A percentile compares a stretch with the other conserved stretches of the same genome.
Conservation (phyloP, 345 rosid species). For the Bruguiera parviflora region DNA sequence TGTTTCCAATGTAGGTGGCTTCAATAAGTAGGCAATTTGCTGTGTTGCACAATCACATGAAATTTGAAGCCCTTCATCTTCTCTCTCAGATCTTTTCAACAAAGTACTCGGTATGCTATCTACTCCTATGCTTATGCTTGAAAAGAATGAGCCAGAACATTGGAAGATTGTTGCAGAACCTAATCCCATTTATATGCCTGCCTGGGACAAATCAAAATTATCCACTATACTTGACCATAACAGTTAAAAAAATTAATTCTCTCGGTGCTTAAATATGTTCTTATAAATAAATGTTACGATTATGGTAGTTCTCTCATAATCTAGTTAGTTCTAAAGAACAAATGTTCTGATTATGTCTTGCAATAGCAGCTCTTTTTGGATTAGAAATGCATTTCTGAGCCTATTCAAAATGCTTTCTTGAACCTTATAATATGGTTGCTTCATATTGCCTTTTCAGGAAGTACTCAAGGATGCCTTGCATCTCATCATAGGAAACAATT, state of each 20-base stretch:
- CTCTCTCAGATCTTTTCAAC: conserved; percentile 68
- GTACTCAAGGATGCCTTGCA: conserved; percentile 55
- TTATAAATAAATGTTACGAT: not conserved
- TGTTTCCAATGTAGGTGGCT: conserved; percentile 43
- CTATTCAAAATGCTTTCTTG: conserved; percentile 1
- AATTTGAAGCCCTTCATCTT: conserved; percentile 82
- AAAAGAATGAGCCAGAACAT: not conserved
- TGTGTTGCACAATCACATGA: conserved; percentile 65
- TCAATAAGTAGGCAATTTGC: conserved; percentile 68
- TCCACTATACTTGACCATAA: no score
- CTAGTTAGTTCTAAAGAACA: not conserved
- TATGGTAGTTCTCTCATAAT: no score
- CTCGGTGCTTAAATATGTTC: not conserved
- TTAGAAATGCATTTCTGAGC: not conserved
- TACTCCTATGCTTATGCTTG: not conserved
- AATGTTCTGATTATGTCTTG: not conserved
- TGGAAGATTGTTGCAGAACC: not conserved
- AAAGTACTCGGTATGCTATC: conserved; percentile 42
- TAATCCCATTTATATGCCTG: no score
- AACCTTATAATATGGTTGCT: conserved; percentile 7
- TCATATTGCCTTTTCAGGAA: conserved; percentile 37
- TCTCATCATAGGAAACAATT: conserved; percentile 40
- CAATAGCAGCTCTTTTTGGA: not conserved
- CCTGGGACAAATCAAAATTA: no score
- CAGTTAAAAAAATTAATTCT: no score